These are phyloP conservation scores for Aspergillus arachidicola DNA, from an alignment of 2,329 filamentous ascomycete genomes.

Conservation along the genomic window DNA sequence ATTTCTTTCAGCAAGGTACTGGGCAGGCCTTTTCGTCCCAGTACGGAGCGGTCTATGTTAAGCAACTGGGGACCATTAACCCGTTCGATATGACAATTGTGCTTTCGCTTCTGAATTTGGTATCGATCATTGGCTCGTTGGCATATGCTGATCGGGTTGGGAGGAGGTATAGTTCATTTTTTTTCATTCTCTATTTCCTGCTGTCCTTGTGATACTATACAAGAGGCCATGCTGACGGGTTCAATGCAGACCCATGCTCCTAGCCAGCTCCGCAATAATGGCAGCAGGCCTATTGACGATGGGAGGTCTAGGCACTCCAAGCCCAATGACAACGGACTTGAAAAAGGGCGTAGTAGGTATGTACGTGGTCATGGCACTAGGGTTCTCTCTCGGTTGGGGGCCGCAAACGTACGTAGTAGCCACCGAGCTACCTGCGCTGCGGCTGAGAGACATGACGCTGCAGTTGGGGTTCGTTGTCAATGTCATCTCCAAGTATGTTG, in stretches of 20 bases:
- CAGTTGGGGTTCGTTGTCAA: conserved; percentile 11
- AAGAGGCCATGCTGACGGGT: neutral
- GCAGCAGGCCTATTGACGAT: neutral
- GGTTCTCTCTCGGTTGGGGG: conserved; percentile 21
- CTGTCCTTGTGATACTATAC: neutral
- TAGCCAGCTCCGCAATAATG: neutral
- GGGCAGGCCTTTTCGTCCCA: conserved; percentile 22
- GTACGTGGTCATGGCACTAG: conserved; percentile 16
- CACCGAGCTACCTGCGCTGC: conserved; percentile 21
- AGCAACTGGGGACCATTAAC: conserved; percentile 25
- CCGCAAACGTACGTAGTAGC: conserved; percentile 24
- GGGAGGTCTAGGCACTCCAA: neutral
- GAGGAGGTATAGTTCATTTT: neutral
- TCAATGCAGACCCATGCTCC: neutral
- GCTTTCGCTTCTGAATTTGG: neutral
- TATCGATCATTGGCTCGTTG: neutral
- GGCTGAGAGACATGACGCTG: conserved; percentile 12
- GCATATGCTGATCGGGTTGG: neutral
- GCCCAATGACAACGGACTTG: neutral
- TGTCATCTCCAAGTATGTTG: conserved; percentile 9
- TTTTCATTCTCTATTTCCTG: neutral
- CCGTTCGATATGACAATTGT: neutral
- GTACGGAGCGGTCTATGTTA: conserved; percentile 28
- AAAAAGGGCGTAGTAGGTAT: conserved; percentile 16
- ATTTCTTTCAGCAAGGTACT: conserved; percentile 29